These are phyloP conservation scores for Trichosporon inkin DNA, from an alignment of 1,284 basidiomycete species.

Conservation along the genomic window DNA sequence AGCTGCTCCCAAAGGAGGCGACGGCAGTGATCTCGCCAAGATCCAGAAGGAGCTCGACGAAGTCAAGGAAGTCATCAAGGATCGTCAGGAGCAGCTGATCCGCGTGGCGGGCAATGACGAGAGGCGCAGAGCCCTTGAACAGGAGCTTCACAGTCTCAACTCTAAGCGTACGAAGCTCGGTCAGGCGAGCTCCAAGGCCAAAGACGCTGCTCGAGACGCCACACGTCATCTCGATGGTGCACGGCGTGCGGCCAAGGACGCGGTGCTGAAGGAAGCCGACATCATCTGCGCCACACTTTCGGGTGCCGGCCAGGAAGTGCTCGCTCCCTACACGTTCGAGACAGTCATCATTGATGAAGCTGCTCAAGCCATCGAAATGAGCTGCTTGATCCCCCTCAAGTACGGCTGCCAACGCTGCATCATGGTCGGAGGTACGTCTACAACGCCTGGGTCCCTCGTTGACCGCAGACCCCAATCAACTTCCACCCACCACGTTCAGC, in stretches of 20 bases:
- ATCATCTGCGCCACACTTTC: slow-evolving; percentile 93
- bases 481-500: slow-evolving; percentile 95
- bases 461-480: slow-evolving; percentile 80
- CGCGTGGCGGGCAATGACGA: slow-evolving; percentile 39
- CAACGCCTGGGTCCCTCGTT: background rate
- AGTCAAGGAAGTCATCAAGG: slow-evolving; percentile 60
- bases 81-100: slow-evolving; percentile 60
- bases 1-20: slow-evolving; percentile 53
- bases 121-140: slow-evolving; percentile 56
- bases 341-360: slow-evolving; percentile 98
- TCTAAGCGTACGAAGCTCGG: slow-evolving; percentile 62
- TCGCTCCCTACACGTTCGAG: slow-evolving; percentile 84
- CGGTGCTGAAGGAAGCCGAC: slow-evolving; percentile 81
- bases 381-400: slow-evolving; percentile 92
- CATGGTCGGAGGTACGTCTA: slow-evolving; percentile 79
- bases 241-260: slow-evolving; percentile 65
- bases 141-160: slow-evolving; percentile 67
- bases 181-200: slow-evolving; percentile 68
- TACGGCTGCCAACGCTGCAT: slow-evolving; percentile 81
- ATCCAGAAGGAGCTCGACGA: slow-evolving; percentile 66
- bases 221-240: slow-evolving; percentile 70
- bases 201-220: slow-evolving; percentile 72
- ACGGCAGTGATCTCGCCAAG: slow-evolving; percentile 53
- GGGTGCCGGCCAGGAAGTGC: slow-evolving; percentile 82
- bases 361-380: slow-evolving; percentile 93